Percentiles rank a stretch among this genome's conserved stretches.
Conservation (phyloP, 768 basidiomycete genomes). For the Udeniomyces megalosporus region DNA sequence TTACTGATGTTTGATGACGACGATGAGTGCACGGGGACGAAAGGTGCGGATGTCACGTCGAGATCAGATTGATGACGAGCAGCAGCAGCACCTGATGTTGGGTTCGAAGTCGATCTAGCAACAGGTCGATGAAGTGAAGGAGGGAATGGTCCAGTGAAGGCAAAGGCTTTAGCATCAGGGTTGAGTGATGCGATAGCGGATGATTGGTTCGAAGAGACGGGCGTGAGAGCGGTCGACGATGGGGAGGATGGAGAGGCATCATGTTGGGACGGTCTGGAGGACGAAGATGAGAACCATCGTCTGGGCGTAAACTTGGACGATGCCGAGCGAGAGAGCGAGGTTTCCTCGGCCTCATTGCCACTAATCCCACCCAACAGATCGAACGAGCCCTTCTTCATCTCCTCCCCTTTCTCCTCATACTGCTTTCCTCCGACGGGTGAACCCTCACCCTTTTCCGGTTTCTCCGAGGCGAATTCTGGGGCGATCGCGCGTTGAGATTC, state of each 20-base stretch:
- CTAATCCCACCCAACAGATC: too few species aligned
- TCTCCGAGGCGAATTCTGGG: too few species aligned
- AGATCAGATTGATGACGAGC: not conserved
- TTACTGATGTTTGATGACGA: not conserved
- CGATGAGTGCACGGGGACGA: not conserved
- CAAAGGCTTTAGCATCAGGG: slow-evolving; percentile 74
- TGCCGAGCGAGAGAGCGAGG: not conserved
- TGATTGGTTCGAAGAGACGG: not conserved
- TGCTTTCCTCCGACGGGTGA: too few species aligned
- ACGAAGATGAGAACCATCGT: slow-evolving; percentile 11
- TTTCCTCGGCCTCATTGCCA: too few species aligned
- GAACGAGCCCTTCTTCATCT: too few species aligned
- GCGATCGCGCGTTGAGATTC: not conserved
- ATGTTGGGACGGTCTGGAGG: not conserved
- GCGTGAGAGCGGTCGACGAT: not conserved
- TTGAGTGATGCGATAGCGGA: slow-evolving; percentile 44
- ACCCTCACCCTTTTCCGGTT: too few species aligned
- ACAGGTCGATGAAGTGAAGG: not conserved
- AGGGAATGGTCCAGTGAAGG: slow-evolving; percentile 28
- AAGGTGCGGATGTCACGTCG: slow-evolving; percentile 1
- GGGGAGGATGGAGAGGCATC: not conserved
- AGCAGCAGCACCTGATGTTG: too few species aligned
- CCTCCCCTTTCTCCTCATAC: too few species aligned
- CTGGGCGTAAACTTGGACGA: slow-evolving; percentile 7
- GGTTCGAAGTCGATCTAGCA: slow-evolving; percentile 30